These are phyloP conservation scores for Bruguiera parviflora DNA, from an alignment of 345 rosid species.

Conservation along the genomic window DNA sequence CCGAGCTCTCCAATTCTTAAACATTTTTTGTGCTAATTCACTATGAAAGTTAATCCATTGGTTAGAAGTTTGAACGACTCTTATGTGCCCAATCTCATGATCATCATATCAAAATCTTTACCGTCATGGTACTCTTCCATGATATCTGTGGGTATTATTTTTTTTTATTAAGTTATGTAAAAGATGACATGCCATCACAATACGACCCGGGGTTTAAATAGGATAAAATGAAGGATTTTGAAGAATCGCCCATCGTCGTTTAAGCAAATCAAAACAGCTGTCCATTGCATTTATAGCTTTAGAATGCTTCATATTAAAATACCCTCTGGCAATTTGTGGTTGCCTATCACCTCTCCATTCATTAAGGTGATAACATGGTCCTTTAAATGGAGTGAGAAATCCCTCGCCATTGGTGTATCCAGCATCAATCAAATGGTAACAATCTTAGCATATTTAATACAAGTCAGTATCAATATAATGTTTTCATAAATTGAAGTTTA, in stretches of 20 bases:
- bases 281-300: neutral
- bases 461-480: no score
- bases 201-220: neutral
- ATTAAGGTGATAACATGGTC: conserved; percentile 3
- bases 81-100: neutral
- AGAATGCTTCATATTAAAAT: neutral
- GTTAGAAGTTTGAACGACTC: neutral
- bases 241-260: neutral
- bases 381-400: conserved; percentile 1
- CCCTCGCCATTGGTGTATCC: neutral
- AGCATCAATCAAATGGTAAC: neutral
- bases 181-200: neutral
- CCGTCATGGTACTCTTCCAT: neutral
- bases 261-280: neutral
- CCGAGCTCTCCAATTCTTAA: neutral
- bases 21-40: neutral
- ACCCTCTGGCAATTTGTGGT: neutral
- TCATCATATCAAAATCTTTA: no score
- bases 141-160: no score
- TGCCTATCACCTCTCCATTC: neutral
- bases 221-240: neutral
- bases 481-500: no score
- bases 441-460: neutral
- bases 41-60: neutral
- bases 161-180: neutral